A percentile compares a stretch with the other conserved stretches of the same genome.
Evolutionary conservation across 441 rosid species (phyloP).

Genomic region (Eruca vesicaria): DNA sequence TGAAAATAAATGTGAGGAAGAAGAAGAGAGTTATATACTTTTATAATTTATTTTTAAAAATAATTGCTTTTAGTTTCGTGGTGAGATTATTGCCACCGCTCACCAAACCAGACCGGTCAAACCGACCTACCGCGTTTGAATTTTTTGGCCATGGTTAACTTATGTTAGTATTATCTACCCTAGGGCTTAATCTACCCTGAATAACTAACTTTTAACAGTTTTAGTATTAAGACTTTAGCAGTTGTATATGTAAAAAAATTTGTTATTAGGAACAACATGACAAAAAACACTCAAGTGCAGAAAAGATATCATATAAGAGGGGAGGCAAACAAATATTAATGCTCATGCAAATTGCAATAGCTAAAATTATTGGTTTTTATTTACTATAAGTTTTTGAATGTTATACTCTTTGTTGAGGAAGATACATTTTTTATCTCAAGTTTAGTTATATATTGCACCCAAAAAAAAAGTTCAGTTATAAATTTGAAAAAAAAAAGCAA

Average conservation of each 20-base stretch:
- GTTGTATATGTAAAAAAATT: neutral
- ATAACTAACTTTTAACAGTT: neutral
- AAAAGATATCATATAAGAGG: neutral
- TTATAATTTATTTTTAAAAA: neutral
- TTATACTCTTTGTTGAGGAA: neutral
- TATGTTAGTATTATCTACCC: neutral
- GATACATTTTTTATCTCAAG: no score
- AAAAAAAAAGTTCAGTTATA: neutral
- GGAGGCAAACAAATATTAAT: neutral
- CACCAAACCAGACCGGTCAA: constrained; percentile 88
- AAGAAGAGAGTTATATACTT: neutral
- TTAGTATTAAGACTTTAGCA: neutral
- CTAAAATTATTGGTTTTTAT: neutral
- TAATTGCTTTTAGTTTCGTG: neutral
- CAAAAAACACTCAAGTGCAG: neutral
- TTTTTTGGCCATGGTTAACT: constrained; percentile 43
- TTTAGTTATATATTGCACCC: no score
- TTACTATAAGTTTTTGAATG: neutral
- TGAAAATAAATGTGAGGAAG: neutral
- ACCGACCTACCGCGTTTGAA: constrained; percentile 49
- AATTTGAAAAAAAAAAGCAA: neutral
- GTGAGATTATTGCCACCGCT: constrained; percentile 53
- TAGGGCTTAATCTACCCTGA: no score
- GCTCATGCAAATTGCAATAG: neutral
- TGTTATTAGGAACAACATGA: neutral